Evolutionary conservation across 2,329 filamentous ascomycete genomes (phyloP), one percentile per base, ranked within the genome.

Genomic region (Mollisiaceae sp.): DNA sequence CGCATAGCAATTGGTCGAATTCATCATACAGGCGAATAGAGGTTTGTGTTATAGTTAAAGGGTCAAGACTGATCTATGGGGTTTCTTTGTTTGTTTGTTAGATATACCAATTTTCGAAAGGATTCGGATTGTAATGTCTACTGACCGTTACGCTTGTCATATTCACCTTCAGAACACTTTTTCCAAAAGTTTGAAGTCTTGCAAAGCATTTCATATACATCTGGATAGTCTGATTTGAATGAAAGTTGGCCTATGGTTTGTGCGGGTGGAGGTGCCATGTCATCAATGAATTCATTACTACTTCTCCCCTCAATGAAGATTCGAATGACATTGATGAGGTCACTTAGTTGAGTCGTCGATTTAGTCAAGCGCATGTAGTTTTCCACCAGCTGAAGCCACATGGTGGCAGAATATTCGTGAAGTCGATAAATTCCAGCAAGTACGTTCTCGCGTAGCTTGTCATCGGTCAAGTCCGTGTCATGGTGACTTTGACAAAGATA

Each of bases 401-500:
- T 62, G 6, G 27, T 36, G 15, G 47, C n/a, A 24, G 59, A 54
- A 62, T 20, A 62, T 12, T 36, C 45, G 47, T 62, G 59, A 22
- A 62, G 22, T n/a, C 43, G 11, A 24, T 62, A 62, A 9, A 39
- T 14, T 15, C 59, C 59, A 24, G 35, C 32, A 18, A 27, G n/a
- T 18, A 62, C 15, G 32, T 62, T 62, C 9, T 54, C 45, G 39
- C 27, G 36, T 35, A 36, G 45, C 20, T 54, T 12, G 2, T 54
- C 32, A 20, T 15, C 43, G 27, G 32, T 12, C 45, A 62, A 62
- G 36, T 41, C 43, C 4, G 59, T 9, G 24, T 62, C 59, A 27
- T 62, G 59, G 41, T 62, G 59, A 8, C 45, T 36, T 41, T 62
- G 59, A 24, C 59, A 54, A 22, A 62, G 45, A 62, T 62, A 62